A percentile compares a stretch with the other conserved stretches of the same genome.
phyloP scores from a whole-genome alignment of 2,329 filamentous ascomycete species.

The Parastagonospora avenae region DNA sequence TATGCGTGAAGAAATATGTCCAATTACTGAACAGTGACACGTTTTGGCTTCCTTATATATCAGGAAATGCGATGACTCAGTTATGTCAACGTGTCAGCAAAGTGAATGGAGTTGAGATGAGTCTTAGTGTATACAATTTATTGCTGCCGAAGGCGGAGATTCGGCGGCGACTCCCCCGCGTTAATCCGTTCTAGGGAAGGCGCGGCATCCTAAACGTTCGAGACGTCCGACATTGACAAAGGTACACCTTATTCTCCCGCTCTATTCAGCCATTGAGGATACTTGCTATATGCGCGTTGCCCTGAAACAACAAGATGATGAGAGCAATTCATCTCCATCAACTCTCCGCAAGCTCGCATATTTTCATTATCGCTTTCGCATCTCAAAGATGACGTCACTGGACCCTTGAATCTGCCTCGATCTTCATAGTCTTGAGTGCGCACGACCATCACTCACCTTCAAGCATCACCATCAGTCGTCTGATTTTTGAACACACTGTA shows the following conservation, averaged over 20 bases:
- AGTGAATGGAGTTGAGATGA: constrained; percentile 14
- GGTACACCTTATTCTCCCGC: not conserved
- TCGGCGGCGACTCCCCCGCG: constrained; percentile 15
- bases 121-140: constrained; percentile 26
- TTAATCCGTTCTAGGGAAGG: constrained; percentile 3
- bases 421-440: no score
- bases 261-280: not conserved
- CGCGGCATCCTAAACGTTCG: not conserved
- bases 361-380: no score
- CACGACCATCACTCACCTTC: no score
- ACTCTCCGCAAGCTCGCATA: no score
- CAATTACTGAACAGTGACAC: not conserved
- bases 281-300: not conserved
- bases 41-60: constrained; percentile 10
- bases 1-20: not conserved
- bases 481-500: no score
- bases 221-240: not conserved
- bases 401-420: no score
- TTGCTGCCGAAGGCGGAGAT: constrained; percentile 25
- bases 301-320: no score
- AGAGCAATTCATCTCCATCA: no score
- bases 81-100: constrained; percentile 3
- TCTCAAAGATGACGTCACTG: no score
- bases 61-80: constrained; percentile 18
- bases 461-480: no score